Percentiles rank a stretch among this genome's conserved stretches.
These are phyloP conservation scores for Parastagonospora avenae DNA, from an alignment of 2,329 filamentous ascomycete genomes.

Conservation along the genomic window DNA sequence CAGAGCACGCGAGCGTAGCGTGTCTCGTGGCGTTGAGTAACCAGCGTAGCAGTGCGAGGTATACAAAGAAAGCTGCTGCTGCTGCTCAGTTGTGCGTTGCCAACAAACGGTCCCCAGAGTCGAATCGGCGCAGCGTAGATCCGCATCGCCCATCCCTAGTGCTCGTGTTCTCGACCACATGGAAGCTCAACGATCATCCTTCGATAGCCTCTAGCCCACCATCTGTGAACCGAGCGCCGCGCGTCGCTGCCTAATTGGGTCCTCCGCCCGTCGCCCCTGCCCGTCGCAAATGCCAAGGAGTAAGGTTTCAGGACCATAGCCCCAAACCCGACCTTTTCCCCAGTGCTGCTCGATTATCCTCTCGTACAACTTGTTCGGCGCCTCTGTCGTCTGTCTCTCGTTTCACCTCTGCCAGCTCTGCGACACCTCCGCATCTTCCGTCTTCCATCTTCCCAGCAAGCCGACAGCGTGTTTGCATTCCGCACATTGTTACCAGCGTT, in stretches of 20 bases:
- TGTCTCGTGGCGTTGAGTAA: not conserved
- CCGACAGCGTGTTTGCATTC: conserved; percentile 15
- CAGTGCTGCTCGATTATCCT: conserved; percentile 21
- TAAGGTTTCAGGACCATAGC: conserved; percentile 31
- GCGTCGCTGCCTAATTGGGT: conserved; percentile 35
- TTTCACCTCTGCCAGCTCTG: conserved; percentile 33
- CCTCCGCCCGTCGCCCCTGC: conserved; percentile 23
- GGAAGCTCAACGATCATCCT: conserved; percentile 28
- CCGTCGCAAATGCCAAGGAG: conserved; percentile 23
- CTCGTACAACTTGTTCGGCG: conserved; percentile 21
- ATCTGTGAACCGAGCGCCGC: conserved; percentile 22
- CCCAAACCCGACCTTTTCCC: conserved; percentile 32
- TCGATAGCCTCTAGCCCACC: conserved; percentile 17
- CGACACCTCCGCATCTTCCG: conserved; percentile 11
- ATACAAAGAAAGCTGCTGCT: too few relatives aligned
- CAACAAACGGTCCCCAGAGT: too few relatives aligned
- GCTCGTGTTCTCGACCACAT: conserved; percentile 10
- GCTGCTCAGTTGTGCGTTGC: not conserved
- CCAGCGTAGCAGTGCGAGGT: conserved; percentile 5
- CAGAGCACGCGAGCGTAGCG: conserved; percentile 6
- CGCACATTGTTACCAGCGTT: conserved; percentile 11
- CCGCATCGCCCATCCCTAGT: too few relatives aligned
- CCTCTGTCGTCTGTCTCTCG: conserved; percentile 38
- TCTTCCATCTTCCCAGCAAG: conserved; percentile 15
- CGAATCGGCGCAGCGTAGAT: too few relatives aligned